Evolutionary conservation across 1,139 yeast genomes (phyloP).

Genomic region (Lodderomyces jiufengensis): DNA sequence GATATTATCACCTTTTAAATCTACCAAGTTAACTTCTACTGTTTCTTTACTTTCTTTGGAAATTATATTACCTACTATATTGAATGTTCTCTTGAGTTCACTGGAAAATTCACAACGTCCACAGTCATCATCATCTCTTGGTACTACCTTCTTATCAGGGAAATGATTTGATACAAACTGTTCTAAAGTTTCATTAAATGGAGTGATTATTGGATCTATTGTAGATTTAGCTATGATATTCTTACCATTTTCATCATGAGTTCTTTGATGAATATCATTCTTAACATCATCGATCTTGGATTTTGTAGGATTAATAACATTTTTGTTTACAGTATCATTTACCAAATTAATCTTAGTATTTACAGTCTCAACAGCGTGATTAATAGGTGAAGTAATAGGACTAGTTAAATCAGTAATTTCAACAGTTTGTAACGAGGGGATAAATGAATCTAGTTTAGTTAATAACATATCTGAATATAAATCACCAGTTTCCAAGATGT

Average conservation of each 20-base stretch:
- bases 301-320: slow-evolving; percentile 32
- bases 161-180: slow-evolving; percentile 27
- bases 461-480: slow-evolving; percentile 30
- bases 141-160: slow-evolving; percentile 45
- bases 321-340: slow-evolving; percentile 15
- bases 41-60: slow-evolving; percentile 11
- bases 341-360: slow-evolving; percentile 25
- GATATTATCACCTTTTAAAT: background rate
- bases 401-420: slow-evolving; percentile 39
- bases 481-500: slow-evolving; percentile 26
- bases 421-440: slow-evolving; percentile 36
- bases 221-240: slow-evolving; percentile 53
- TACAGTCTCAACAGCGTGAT: slow-evolving; percentile 28
- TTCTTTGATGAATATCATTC: slow-evolving; percentile 11
- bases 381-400: slow-evolving; percentile 42
- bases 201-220: slow-evolving; percentile 60
- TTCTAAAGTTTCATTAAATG: slow-evolving; percentile 55
- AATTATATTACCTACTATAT: slow-evolving; percentile 39
- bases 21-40: background rate
- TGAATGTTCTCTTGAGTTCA: slow-evolving; percentile 49
- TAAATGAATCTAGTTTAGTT: slow-evolving; percentile 30
- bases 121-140: slow-evolving; percentile 33
- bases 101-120: slow-evolving; percentile 18
- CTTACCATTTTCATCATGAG: slow-evolving; percentile 51
- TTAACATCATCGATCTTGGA: slow-evolving; percentile 38